Percentiles rank a stretch among this genome's conserved stretches.
phyloP scores from a whole-genome alignment of 495 filamentous ascomycete species.

The Pseudomonodictys pantanalensis region DNA sequence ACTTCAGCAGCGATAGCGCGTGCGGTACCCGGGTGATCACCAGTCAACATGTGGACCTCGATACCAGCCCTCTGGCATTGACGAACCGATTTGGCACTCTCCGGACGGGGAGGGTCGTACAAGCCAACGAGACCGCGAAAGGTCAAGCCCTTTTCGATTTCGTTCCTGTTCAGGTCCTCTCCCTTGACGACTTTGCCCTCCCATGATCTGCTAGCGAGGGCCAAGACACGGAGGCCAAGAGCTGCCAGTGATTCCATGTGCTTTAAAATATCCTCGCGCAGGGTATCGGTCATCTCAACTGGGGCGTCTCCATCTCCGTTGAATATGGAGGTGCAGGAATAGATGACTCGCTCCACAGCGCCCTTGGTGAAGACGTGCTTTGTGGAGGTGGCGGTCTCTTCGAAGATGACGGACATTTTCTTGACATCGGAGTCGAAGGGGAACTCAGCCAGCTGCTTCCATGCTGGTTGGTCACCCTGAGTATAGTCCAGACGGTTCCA shows the following conservation, averaged over 20 bases:
- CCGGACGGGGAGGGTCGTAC: slow-evolving; percentile 69
- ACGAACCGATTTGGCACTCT: slow-evolving; percentile 55
- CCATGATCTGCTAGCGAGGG: slow-evolving; percentile 44
- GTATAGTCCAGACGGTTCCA: slow-evolving; percentile 47
- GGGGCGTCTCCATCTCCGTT: slow-evolving; percentile 44
- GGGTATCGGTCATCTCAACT: slow-evolving; percentile 37
- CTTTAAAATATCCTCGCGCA: slow-evolving; percentile 51
- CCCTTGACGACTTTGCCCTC: slow-evolving; percentile 37
- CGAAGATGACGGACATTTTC: slow-evolving; percentile 58
- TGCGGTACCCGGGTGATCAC: slow-evolving; percentile 62
- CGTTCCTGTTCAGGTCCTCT: slow-evolving; percentile 42
- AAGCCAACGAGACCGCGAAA: slow-evolving; percentile 69
- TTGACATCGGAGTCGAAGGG: slow-evolving; percentile 63
- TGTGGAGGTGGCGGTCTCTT: slow-evolving; percentile 37
- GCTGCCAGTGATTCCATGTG: slow-evolving; percentile 59
- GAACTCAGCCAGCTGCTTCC: slow-evolving; percentile 52
- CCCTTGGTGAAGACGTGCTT: slow-evolving; percentile 58
- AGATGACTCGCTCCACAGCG: slow-evolving; percentile 56
- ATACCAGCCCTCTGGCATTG: slow-evolving; percentile 56
- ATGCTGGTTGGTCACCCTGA: slow-evolving; percentile 37
- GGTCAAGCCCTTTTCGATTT: slow-evolving; percentile 59
- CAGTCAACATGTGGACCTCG: slow-evolving; percentile 64
- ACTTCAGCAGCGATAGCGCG: slow-evolving; percentile 59
- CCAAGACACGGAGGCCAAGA: slow-evolving; percentile 58
- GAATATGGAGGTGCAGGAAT: slow-evolving; percentile 46